These are phyloP conservation scores for Crithidia fasciculata DNA, from an alignment of 208 protist genomes.

Conservation along the genomic window DNA sequence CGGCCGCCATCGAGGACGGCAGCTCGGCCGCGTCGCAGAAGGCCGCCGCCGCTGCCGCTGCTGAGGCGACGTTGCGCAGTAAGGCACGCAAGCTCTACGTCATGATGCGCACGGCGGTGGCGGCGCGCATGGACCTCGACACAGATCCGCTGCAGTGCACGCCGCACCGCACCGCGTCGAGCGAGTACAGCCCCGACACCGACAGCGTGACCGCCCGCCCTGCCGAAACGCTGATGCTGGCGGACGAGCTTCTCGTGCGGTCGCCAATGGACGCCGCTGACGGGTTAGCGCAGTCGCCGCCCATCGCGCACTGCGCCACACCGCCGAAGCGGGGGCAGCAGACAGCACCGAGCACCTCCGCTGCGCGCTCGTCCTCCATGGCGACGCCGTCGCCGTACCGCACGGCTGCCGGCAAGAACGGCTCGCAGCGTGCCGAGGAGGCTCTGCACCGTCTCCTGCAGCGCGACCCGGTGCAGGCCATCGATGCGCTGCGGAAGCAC, in stretches of 20 bases:
- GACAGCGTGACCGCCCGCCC: slow-evolving; percentile 11
- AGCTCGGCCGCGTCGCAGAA: slow-evolving; percentile 45
- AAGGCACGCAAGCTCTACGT: slow-evolving; percentile 65
- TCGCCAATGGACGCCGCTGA: slow-evolving; percentile 7
- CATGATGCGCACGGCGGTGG: slow-evolving; percentile 53
- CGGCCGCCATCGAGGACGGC: slow-evolving; percentile 53
- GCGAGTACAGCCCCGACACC: slow-evolving; percentile 17
- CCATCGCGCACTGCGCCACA: background rate
- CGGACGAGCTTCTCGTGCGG: slow-evolving; percentile 25
- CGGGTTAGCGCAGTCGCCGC: background rate
- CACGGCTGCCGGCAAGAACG: slow-evolving; percentile 23
- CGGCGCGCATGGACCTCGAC: slow-evolving; percentile 21
- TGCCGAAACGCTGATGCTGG: slow-evolving; percentile 21
- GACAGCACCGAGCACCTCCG: background rate
- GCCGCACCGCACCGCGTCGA: slow-evolving; percentile 1
- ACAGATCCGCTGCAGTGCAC: background rate
- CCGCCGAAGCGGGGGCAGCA: slow-evolving; percentile 10
- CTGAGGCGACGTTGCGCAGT: slow-evolving; percentile 35
- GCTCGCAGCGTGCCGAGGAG: slow-evolving; percentile 29
- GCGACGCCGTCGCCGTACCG: slow-evolving; percentile 39
- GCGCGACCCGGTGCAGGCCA: slow-evolving; percentile 51
- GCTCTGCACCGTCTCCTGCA: slow-evolving; percentile 48
- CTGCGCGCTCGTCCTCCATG: slow-evolving; percentile 9
- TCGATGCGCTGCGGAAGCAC: slow-evolving; percentile 52
- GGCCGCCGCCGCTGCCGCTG: slow-evolving; percentile 21